These are phyloP conservation scores for Daedalea quercina DNA, from an alignment of 768 basidiomycete genomes.

Conservation along the genomic window DNA sequence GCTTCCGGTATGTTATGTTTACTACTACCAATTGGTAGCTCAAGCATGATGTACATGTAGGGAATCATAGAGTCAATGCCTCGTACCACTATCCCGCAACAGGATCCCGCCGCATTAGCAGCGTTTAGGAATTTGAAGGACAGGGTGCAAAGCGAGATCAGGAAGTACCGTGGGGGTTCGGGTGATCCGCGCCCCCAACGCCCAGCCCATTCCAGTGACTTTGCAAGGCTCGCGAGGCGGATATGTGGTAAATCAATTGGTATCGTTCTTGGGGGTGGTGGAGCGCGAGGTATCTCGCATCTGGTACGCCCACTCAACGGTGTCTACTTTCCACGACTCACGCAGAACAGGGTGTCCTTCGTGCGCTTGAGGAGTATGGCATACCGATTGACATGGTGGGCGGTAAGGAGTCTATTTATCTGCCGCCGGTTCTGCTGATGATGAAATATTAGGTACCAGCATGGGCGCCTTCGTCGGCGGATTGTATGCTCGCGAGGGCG, in stretches of 20 bases:
- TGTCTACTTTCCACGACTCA: constrained; percentile 1
- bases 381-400: constrained; percentile 94
- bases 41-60: constrained; percentile 28
- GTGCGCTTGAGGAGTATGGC: constrained; percentile 84
- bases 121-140: constrained; percentile 92
- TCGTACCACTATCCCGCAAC: constrained; percentile 47
- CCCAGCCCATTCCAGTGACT: constrained; percentile 83
- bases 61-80: constrained; percentile 63
- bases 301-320: constrained; percentile 32
- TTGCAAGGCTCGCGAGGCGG: constrained; percentile 83
- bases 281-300: constrained; percentile 83
- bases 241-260: constrained; percentile 93
- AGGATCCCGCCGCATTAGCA: constrained; percentile 83
- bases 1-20: constrained; percentile 49
- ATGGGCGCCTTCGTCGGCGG: constrained; percentile 93
- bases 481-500: constrained; percentile 90
- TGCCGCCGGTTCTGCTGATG: not conserved
- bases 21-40: not conserved
- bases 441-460: constrained; percentile 54
- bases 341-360: constrained; percentile 70
- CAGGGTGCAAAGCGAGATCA: constrained; percentile 82
- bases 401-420: constrained; percentile 34
- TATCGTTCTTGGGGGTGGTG: constrained; percentile 94
- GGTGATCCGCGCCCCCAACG: constrained; percentile 63
- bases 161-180: constrained; percentile 71